Percentiles rank a stretch among this genome's conserved stretches.
Evolutionary conservation across 192 early-diverging fungal species (phyloP).

Genomic region (Coemansia sp.): DNA sequence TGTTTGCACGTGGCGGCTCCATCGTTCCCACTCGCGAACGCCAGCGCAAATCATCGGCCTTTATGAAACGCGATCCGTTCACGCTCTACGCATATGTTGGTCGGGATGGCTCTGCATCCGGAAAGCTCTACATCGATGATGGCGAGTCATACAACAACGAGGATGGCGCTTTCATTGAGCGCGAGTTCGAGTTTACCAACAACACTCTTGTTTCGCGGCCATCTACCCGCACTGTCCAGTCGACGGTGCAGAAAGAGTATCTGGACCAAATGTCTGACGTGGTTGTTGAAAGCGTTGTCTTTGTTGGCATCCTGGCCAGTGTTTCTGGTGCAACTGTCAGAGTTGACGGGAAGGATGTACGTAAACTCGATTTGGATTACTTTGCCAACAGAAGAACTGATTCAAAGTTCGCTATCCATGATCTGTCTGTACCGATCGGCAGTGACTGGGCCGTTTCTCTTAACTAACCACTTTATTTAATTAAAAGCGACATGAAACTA

Average conservation of each 20-base stretch:
- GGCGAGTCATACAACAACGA: slow-evolving; percentile 75
- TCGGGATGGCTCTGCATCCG: slow-evolving; percentile 65
- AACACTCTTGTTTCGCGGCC: slow-evolving; percentile 36
- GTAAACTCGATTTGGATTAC: background rate
- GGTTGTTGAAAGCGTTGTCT: background rate
- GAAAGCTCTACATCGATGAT: slow-evolving; percentile 91
- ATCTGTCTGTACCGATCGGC: background rate
- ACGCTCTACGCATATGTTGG: slow-evolving; percentile 84
- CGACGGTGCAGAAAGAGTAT: slow-evolving; percentile 11
- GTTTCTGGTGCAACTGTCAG: background rate
- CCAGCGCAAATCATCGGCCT: slow-evolving; percentile 72
- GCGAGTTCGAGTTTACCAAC: slow-evolving; percentile 31
- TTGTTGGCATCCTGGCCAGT: background rate
- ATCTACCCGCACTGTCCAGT: slow-evolving; percentile 15
- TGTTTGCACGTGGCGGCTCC: slow-evolving; percentile 79
- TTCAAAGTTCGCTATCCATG: background rate
- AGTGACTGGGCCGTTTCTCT: background rate
- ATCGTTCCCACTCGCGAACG: slow-evolving; percentile 88
- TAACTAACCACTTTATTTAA: background rate
- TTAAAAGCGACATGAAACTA: background rate
- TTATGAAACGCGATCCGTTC: slow-evolving; percentile 86
- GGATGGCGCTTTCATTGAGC: slow-evolving; percentile 68
- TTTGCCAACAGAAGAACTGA: slow-evolving; percentile 2
- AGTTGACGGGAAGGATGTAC: background rate
- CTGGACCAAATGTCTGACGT: background rate